phyloP scores from a whole-genome alignment of 192 early-diverging fungal genomes.

The Coemansia sp. region DNA sequence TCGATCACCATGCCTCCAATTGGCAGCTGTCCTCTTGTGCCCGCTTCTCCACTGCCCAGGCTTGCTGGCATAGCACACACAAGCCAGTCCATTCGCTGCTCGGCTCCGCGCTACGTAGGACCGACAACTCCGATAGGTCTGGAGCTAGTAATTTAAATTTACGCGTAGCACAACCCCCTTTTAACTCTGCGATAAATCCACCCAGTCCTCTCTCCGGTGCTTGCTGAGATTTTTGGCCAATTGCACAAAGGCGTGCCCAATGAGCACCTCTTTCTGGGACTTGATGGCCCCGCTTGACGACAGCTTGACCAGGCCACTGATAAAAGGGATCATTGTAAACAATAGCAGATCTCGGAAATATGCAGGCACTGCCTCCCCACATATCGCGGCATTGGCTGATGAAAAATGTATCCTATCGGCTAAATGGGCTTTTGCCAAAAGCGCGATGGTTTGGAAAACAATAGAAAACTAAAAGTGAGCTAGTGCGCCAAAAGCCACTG shows the following conservation, averaged over 20 bases:
- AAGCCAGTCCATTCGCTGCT: background rate
- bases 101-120: background rate
- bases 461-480: background rate
- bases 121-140: background rate
- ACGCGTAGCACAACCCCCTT: background rate
- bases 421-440: background rate
- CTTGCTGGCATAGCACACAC: background rate
- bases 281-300: background rate
- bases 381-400: background rate
- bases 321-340: too few species aligned
- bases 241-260: background rate
- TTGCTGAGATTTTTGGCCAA: background rate
- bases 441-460: background rate
- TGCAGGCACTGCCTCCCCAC: background rate
- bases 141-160: background rate
- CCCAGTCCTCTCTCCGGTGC: too few species aligned
- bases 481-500: conserved; percentile 17
- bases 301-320: too few species aligned
- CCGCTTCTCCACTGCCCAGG: background rate
- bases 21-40: background rate
- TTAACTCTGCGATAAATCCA: too few species aligned
- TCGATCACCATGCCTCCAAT: background rate
- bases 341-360: background rate
- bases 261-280: background rate
- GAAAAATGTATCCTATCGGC: background rate